Evolutionary conservation across 331 rosid species (phyloP), one percentile per base, ranked within the genome.

Genomic region (Rhamnella rubrinervis): DNA sequence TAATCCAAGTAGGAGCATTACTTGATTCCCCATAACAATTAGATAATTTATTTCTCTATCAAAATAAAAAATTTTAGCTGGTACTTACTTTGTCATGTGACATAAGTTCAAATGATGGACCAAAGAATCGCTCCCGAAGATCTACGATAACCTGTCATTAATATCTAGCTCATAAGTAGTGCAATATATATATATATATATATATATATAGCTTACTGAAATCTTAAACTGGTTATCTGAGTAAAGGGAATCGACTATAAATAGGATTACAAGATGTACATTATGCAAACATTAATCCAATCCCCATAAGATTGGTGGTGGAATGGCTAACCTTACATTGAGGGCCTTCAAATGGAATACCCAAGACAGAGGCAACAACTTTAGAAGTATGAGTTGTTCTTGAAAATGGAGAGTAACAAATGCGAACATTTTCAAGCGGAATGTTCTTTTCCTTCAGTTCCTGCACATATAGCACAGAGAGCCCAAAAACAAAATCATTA

Each of bases 371-470:
- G 16, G 97, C 87, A 74, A 89, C 86, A 56, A 84, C 78, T 68
- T 75, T 66, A 5, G 98, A 92, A 0, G 97, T 91, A 63, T 87
- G 92, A 28, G 1, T 70, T 31, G 98, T 88, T 85, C 96, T 90
- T 41, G 97, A 85, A 85, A 93, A 90, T 5, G 96, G 97, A 6
- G 96, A 91, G 77, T 87, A 85, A 74, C 88, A 87, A 78, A 93
- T 88, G 71, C 89, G 85, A 44, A 93, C 86, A 74, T 71, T 75
- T 40, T 85, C 81, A 64, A 84, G 69, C 14, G 83, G 71, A 61
- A 87, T 60, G 56, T 67, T 67, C 50, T 79, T 78, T 61, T 76
- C 83, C 76, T 85, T 86, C 65, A 88, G 79, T 47, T 72, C 88
- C 98, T 93, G 84, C 31, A 73, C 28, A 44, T 13, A 20, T 4